Conservation (phyloP, 2,329 filamentous ascomycete species). For the Cercospora sesami region DNA sequence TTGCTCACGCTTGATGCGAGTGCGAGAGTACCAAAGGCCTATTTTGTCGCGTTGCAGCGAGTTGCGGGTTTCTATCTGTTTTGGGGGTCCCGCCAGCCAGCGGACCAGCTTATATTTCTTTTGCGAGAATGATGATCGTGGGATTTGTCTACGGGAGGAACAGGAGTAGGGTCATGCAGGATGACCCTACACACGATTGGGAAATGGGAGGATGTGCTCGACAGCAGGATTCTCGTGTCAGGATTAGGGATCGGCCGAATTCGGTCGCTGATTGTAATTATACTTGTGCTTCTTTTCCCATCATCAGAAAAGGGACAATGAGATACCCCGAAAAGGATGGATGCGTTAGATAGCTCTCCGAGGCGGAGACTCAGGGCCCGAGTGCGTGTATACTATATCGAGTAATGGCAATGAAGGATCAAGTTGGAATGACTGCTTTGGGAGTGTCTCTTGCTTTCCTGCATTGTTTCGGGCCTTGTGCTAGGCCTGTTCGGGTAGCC, state of each 20-base stretch:
- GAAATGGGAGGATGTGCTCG: not conserved
- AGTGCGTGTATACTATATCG: not conserved
- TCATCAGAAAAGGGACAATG: not conserved
- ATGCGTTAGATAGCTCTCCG: not conserved
- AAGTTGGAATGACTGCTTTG: not conserved
- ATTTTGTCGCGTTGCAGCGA: conserved; percentile 12
- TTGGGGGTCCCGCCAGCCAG: not conserved
- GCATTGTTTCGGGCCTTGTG: not conserved
- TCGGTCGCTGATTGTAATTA: not conserved
- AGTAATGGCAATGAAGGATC: not conserved
- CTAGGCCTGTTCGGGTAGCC: not conserved
- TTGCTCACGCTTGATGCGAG: not conserved
- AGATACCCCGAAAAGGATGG: not conserved
- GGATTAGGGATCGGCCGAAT: not conserved
- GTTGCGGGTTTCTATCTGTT: not conserved
- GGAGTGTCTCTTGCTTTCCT: not conserved
- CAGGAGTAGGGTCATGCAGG: not conserved
- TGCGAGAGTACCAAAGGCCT: not conserved
- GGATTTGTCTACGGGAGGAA: not conserved
- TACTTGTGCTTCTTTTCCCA: not conserved
- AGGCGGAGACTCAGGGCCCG: not conserved
- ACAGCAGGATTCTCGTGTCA: not conserved
- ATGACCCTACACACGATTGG: not conserved
- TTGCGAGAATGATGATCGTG: not conserved
- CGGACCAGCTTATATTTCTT: not conserved